Percentiles rank a stretch among this genome's conserved stretches.
Conservation (phyloP, 2,329 filamentous ascomycete genomes). For the Lachnellula subtilissima region DNA sequence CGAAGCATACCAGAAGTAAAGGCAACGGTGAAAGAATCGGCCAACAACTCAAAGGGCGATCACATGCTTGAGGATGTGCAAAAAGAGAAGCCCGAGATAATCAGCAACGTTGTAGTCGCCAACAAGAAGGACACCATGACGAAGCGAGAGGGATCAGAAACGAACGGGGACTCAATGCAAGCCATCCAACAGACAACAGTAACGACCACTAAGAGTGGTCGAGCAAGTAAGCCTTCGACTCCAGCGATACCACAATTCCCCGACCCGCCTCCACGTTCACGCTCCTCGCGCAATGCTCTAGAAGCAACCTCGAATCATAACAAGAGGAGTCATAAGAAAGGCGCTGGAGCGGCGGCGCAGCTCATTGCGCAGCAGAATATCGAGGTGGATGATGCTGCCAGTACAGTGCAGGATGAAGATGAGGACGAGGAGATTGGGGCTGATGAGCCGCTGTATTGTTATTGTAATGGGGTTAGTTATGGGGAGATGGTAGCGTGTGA, state of each 20-base stretch:
- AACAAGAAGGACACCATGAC: constrained; percentile 42
- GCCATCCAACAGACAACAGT: constrained; percentile 33
- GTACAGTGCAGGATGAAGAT: constrained; percentile 42
- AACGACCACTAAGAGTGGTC: constrained; percentile 55
- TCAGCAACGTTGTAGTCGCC: constrained; percentile 27
- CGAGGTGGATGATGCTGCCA: constrained; percentile 42
- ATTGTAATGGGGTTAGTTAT: constrained; percentile 75
- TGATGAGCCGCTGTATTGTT: constrained; percentile 72
- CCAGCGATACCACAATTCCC: constrained; percentile 56
- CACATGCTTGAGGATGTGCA: constrained; percentile 30
- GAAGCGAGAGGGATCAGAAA: constrained; percentile 46
- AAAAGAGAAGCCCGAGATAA: constrained; percentile 31
- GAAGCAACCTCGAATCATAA: constrained; percentile 24
- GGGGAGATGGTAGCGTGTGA: constrained; percentile 84
- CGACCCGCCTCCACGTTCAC: constrained; percentile 47
- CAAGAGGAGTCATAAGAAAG: constrained; percentile 60
- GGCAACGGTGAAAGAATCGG: constrained; percentile 46
- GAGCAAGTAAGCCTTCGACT: constrained; percentile 63
- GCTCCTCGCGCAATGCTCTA: constrained; percentile 45
- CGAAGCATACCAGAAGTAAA: constrained; percentile 45
- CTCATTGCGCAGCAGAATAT: constrained; percentile 31
- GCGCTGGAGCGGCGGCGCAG: constrained; percentile 36
- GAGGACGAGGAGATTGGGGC: constrained; percentile 60
- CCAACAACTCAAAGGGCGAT: constrained; percentile 30
- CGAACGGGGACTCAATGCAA: constrained; percentile 37